Base-by-base conservation (phyloP, 495 filamentous ascomycete genomes). In the Daldinia childiae region DNA sequence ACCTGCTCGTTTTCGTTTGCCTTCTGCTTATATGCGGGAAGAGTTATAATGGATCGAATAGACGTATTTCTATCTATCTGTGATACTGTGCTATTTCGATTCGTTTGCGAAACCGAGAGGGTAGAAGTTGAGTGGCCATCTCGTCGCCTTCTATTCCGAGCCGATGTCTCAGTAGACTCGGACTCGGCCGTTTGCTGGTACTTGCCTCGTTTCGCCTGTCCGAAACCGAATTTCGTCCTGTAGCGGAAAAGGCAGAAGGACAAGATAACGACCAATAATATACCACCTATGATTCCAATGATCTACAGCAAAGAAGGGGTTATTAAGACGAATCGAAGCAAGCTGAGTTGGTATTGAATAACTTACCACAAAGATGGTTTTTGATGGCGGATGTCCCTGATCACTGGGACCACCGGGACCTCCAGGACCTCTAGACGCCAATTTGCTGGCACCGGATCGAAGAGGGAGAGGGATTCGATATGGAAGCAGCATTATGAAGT, bases 1-100 rank as follows among this genome's bases (percentile, higher is more conserved):
- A 97, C 87, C 69, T 90, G 91, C 76, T 99, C 95, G 58, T 85
- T 89, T 19, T 91, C 88, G 38, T 88, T 85, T 4, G 92, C 88
- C 41, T 88, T 88, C 8, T 72, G 82, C 3, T 82, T 79, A 80
- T 99, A 99, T 4, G 90, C 85, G 0, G 95, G 95, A 5, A 99
- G 82, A 0, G 95, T 98, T 85, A 97, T 96, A 54, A 98, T 89
- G 6, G 93, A 96, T 67, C 95, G 90, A 27, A 98, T 84, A 6
- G 92, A 95, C 0, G 93, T 93, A 70, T 94, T 91, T 43, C 95
- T 90, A 72, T 93, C 92, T 15, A 97, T 87, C 1, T 69, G 66
- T 12, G 76, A 68, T 15, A 58, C 38, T 4, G 76, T 51, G 50
- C 68, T 72, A 15, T 65, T 68, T 48, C 68, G 65, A 45, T 76